Evolutionary conservation across 345 rosid genomes (phyloP), one percentile per base, ranked within the genome.

Genomic region (Lepidium didymum): DNA sequence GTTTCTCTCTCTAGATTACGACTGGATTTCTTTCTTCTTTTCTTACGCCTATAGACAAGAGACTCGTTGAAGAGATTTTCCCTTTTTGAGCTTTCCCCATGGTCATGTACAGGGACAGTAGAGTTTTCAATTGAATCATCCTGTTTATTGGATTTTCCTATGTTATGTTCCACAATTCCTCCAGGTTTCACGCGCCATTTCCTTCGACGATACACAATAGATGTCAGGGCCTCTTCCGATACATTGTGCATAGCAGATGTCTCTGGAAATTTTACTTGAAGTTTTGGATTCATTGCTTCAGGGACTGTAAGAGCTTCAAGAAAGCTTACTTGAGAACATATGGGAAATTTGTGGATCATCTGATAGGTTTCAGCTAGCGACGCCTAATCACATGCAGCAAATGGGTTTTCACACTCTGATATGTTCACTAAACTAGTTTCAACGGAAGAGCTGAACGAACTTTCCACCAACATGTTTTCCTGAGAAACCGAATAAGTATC

Each of bases 191-290:
- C 61, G n/a, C 5, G 61, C 54, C 63, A 72, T 57, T 83, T 84
- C 82, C 85, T 84, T 77, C 97, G 81, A 44, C 53, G 68, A 64
- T 90, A 88, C 60, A 90, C 98, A 70, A 74, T 69, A 55, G 64
- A 70, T 15, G 79, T 79, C 37, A 41, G 58, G 62, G 71, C 33
- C 53, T 58, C 72, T 73, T 73, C 81, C 37, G 87, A 75, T 78
- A 78, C 76, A 53, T 71, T 75, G 61, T 72, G 62, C 56, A 64
- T 69, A 38, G 77, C 75, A 70, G 86, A 82, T 21, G 21, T 67
- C 62, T 77, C 68, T 42, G 80, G 68, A 80, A 69, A 57, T 64
- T 60, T 81, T 69, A 54, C 76, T 52, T 53, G 62, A 65, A 49
- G 61, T 62, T 70, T 79, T 27, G 79, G 73, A 29, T 60, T 67